Percentiles rank a stretch among this genome's conserved stretches.
Conservation (phyloP, 495 filamentous ascomycete genomes). For the Jackrogersella multiformis region DNA sequence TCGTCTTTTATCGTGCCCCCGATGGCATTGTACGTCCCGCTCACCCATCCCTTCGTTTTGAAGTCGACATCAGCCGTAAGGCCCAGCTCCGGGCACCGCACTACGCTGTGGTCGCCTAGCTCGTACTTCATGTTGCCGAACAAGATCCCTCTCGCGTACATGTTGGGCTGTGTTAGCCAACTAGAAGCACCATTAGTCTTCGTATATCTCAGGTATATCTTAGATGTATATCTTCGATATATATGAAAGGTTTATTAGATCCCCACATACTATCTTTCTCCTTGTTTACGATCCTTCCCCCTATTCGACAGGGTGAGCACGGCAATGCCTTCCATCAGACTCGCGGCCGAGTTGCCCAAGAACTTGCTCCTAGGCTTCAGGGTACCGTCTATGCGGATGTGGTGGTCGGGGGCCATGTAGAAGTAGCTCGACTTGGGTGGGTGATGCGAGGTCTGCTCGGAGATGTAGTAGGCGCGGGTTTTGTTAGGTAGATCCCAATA, state of each 20-base stretch:
- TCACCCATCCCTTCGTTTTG: slow-evolving; percentile 98
- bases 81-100: slow-evolving; percentile 88
- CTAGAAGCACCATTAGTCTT: slow-evolving; percentile 24
- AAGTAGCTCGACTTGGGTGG: slow-evolving; percentile 99
- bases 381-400: slow-evolving; percentile 94
- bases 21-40: slow-evolving; percentile 95
- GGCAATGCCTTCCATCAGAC: slow-evolving; percentile 96
- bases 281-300: slow-evolving; percentile 68
- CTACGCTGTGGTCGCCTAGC: slow-evolving; percentile 93
- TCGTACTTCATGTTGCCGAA: slow-evolving; percentile 99
- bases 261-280: slow-evolving; percentile 84
- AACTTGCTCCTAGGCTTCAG: slow-evolving; percentile 97
- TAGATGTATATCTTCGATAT: too few species aligned
- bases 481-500: slow-evolving; percentile 93
- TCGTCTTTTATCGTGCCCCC: slow-evolving; percentile 92
- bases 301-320: slow-evolving; percentile 85
- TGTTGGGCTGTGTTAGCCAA: slow-evolving; percentile 91
- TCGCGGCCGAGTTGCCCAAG: slow-evolving; percentile 95
- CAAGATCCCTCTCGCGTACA: slow-evolving; percentile 97
- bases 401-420: slow-evolving; percentile 95
- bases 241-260: not conserved
- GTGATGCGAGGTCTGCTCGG: slow-evolving; percentile 98
- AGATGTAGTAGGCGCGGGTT: slow-evolving; percentile 91
- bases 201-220: too few species aligned
- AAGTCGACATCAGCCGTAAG: slow-evolving; percentile 96